Percentiles rank a stretch among this genome's conserved stretches.
Conservation (phyloP, 2,329 filamentous ascomycete species). For the Calonectria pseudoturangicola region DNA sequence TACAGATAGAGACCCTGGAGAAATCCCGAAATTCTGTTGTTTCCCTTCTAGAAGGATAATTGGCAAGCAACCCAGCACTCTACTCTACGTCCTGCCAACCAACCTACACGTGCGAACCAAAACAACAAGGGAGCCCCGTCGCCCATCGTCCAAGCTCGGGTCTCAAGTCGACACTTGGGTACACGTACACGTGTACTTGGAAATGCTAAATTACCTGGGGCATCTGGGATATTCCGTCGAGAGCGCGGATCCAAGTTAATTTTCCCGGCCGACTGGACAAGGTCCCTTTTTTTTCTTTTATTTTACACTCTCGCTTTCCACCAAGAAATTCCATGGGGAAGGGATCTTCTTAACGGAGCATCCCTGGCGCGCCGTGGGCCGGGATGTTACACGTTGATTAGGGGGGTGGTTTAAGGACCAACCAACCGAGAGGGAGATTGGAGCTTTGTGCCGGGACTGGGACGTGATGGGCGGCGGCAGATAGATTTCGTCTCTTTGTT, state of each 20-base stretch:
- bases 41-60: constrained; percentile 6
- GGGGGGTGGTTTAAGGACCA: not conserved
- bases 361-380: constrained; percentile 26
- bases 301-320: not conserved
- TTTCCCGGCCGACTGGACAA: constrained; percentile 9
- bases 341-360: constrained; percentile 11
- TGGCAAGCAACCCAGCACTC: not conserved
- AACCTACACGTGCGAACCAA: constrained; percentile 6
- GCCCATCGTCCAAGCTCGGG: constrained; percentile 7
- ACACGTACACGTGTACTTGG: constrained; percentile 5
- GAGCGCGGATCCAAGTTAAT: constrained; percentile 31
- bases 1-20: constrained; percentile 13
- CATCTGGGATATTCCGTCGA: constrained; percentile 14
- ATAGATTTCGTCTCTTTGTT: constrained; percentile 10
- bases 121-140: not conserved
- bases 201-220: not conserved
- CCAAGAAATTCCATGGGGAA: not conserved
- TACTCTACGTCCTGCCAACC: constrained; percentile 9
- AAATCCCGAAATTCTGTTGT: not conserved
- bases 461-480: not conserved
- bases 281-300: not conserved
- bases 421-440: not conserved
- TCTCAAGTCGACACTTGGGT: constrained; percentile 1
- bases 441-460: constrained; percentile 20
- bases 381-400: constrained; percentile 20